A percentile compares a stretch with the other conserved stretches of the same genome.
These are phyloP conservation scores for Coemansia sp. DNA, from an alignment of 192 early-diverging fungal species.

Conservation along the genomic window DNA sequence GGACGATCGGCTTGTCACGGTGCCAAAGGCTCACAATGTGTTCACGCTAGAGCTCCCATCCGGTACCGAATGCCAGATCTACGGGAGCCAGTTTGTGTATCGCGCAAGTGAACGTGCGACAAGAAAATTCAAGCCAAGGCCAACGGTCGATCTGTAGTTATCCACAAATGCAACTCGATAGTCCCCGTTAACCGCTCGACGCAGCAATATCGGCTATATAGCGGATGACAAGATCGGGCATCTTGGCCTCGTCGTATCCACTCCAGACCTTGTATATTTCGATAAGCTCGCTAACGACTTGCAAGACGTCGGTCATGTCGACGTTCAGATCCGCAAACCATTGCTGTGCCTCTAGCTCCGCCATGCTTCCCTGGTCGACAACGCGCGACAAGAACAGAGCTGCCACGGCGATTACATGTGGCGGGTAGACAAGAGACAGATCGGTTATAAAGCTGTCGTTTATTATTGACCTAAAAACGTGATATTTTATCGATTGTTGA, in stretches of 20 bases:
- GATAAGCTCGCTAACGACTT: conserved; percentile 76
- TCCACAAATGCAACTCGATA: not conserved
- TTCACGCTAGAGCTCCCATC: conserved; percentile 55
- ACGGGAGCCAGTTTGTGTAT: conserved; percentile 76
- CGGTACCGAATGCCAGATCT: conserved; percentile 58
- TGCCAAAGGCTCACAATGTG: conserved; percentile 71
- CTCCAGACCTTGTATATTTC: conserved; percentile 70
- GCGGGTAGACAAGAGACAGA: conserved; percentile 79
- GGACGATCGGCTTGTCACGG: conserved; percentile 61
- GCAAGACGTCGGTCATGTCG: conserved; percentile 71
- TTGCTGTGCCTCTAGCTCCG: conserved; percentile 61
- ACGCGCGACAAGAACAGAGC: conserved; percentile 66
- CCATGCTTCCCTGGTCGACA: conserved; percentile 41
- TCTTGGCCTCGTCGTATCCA: conserved; percentile 61
- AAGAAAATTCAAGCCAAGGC: conserved; percentile 56
- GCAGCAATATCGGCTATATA: conserved; percentile 50
- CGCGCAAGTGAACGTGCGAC: conserved; percentile 71
- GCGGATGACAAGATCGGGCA: conserved; percentile 39
- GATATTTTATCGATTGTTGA: not conserved
- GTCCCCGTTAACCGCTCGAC: conserved; percentile 6
- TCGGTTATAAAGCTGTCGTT: conserved; percentile 87
- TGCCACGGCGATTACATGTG: conserved; percentile 84
- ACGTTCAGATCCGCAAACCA: conserved; percentile 86
- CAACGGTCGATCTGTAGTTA: conserved; percentile 29
- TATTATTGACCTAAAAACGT: conserved; percentile 59